Conservation (phyloP, 164 flowering plant species). For the Euptelea pleiosperma region DNA sequence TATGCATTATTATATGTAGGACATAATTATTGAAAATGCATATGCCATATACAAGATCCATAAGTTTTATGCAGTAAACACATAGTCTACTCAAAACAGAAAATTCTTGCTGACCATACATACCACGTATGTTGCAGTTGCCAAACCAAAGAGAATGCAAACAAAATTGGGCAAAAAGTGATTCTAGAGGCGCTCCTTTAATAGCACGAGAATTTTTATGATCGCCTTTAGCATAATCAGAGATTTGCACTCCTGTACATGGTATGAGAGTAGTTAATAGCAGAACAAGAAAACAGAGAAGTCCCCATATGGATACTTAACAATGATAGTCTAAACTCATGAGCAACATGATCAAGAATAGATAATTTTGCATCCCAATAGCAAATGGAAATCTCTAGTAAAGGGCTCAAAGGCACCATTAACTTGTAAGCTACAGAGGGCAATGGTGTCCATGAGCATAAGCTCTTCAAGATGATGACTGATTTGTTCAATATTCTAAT, state of each 20-base stretch:
- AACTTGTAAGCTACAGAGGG: no score
- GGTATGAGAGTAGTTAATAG: constrained; percentile 3
- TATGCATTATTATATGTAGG: neutral
- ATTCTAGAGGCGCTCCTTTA: constrained; percentile 84
- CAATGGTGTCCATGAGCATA: no score
- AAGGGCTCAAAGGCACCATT: no score
- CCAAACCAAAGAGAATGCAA: constrained; percentile 91
- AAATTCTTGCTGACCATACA: constrained; percentile 10
- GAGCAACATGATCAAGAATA: neutral
- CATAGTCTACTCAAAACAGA: constrained; percentile 5
- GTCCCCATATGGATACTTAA: neutral
- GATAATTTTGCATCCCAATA: neutral
- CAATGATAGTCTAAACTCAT: neutral
- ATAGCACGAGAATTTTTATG: constrained; percentile 67
- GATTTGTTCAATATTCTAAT: no score
- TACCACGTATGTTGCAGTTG: constrained; percentile 92
- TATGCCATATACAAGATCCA: constrained; percentile 1
- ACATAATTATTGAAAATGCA: neutral
- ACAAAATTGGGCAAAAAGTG: constrained; percentile 94
- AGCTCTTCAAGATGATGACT: no score
- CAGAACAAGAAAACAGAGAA: neutral
- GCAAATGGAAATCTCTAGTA: neutral
- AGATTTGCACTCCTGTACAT: constrained; percentile 32
- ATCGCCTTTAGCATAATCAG: constrained; percentile 42
- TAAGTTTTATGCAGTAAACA: neutral